A percentile compares a stretch with the other conserved stretches of the same genome.
Conservation (phyloP, 306 rosid species). For the Neltuma alba region DNA sequence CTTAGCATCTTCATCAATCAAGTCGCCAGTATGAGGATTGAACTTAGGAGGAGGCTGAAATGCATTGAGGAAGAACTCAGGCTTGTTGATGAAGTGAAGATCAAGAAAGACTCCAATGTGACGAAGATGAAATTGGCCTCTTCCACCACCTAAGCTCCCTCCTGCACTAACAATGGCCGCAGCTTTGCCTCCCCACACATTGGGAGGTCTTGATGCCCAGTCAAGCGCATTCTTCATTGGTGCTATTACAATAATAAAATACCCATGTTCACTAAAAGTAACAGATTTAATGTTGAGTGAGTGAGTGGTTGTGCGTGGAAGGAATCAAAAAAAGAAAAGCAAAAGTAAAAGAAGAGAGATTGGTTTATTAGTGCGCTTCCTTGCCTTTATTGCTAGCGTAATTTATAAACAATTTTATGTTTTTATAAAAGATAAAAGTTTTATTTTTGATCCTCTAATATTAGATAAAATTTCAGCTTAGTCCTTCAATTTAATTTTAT, state of each 20-base stretch:
- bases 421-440: too few relatives aligned
- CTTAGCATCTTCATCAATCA: slow-evolving; percentile 42
- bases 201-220: slow-evolving; percentile 68
- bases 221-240: slow-evolving; percentile 70
- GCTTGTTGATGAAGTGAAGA: slow-evolving; percentile 68
- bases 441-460: too few relatives aligned
- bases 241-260: slow-evolving; percentile 24
- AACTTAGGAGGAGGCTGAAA: slow-evolving; percentile 57
- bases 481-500: too few relatives aligned
- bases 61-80: slow-evolving; percentile 54
- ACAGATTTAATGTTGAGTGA: too few relatives aligned
- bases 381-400: too few relatives aligned
- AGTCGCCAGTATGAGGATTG: slow-evolving; percentile 42
- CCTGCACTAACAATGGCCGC: slow-evolving; percentile 22
- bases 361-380: too few relatives aligned
- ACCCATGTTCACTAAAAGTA: neutral
- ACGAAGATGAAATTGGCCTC: slow-evolving; percentile 69
- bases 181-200: slow-evolving; percentile 59
- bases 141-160: slow-evolving; percentile 56
- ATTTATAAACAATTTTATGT: too few relatives aligned
- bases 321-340: neutral
- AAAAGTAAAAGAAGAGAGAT: too few relatives aligned
- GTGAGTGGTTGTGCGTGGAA: neutral
- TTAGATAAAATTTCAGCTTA: too few relatives aligned
- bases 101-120: slow-evolving; percentile 65